Percentiles rank a stretch among this genome's conserved stretches.
Evolutionary conservation across 164 flowering plant species (phyloP).

Genomic region (Vitis cinerea): DNA sequence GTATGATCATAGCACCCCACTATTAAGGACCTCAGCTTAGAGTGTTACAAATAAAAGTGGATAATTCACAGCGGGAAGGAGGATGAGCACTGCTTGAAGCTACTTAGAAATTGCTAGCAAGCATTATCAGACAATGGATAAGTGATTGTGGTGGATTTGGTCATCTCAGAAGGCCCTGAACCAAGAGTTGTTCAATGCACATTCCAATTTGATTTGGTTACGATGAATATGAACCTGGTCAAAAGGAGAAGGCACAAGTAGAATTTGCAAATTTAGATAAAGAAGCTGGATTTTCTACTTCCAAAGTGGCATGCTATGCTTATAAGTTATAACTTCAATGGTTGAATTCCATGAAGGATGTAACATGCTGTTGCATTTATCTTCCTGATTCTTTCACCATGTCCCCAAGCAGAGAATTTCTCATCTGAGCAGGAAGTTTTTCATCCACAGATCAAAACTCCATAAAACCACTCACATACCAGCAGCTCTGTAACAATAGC

Average conservation of each 20-base stretch:
- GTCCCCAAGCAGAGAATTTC: too few relatives aligned
- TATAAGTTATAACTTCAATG: conserved; percentile 9
- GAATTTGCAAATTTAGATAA: conserved; percentile 26
- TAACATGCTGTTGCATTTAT: neutral
- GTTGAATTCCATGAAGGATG: conserved; percentile 24
- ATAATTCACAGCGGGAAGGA: conserved; percentile 31
- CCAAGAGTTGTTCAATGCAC: conserved; percentile 1
- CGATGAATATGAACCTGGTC: conserved; percentile 17
- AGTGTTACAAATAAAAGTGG: conserved; percentile 8
- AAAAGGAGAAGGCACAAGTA: conserved; percentile 27
- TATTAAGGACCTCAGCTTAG: too few relatives aligned
- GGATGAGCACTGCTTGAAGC: conserved; percentile 31
- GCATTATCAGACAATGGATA: conserved; percentile 30
- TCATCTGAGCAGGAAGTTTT: too few relatives aligned
- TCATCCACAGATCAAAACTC: too few relatives aligned
- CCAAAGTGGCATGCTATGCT: conserved; percentile 6
- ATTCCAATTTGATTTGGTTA: conserved; percentile 15
- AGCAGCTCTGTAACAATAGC: neutral
- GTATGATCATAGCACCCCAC: neutral
- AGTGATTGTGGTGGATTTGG: conserved; percentile 33
- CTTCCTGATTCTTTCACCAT: too few relatives aligned
- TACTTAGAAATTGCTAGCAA: conserved; percentile 32
- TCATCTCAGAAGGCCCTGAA: conserved; percentile 23
- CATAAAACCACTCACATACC: neutral
- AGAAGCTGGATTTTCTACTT: conserved; percentile 25